Base-by-base conservation (phyloP, 352 stramenopile species). In the Aphanomyces euteiches region DNA sequence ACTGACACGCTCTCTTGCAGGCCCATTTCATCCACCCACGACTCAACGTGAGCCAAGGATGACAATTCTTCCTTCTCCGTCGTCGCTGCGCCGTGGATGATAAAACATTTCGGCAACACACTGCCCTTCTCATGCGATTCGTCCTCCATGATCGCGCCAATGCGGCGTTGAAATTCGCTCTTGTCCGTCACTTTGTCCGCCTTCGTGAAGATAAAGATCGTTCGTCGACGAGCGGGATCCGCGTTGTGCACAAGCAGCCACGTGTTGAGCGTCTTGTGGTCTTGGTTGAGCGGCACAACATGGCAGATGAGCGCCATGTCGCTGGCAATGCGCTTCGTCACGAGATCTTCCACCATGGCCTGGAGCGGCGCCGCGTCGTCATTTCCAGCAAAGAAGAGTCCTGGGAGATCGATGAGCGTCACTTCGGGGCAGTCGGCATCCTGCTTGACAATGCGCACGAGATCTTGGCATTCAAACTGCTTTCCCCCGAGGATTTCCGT, bases 131-230 rank as follows among this genome's bases (percentile, higher is more conserved):
- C 43, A 50, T 28, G 28, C 28, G 28, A 28, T 28, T 28, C 28
- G 28, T 28, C 28, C 28, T 28, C 28, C 28, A 28, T 28, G 28
- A 28, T 28, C 28, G 28, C 28, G 28, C 28, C 28, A 28, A 50
- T 50, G 43, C 43, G 43, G 43, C 43, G 43, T n/a, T 50, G 43
- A 12, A 50, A n/a, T n/a, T 50, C 43, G 17, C 10, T n/a, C 17
- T 50, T 50, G 43, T 12, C 17, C 43, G 43, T 12, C 10, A 50
- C 43, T 50, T n/a, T n/a, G 17, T 50, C 43, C 10, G 43, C 43
- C 43, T 50, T 50, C 10, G 60, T 67, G 21, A 67, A 67, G 60
- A 67, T 56, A 37, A 38, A 54, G 47, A 67, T 37, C 47, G 60
- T 67, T 7, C 60, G 37, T 21, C 47, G 28, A 37, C 45, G 47